Evolutionary conservation across 2,329 filamentous ascomycete genomes (phyloP).

Genomic region (Aureobasidium sp.): DNA sequence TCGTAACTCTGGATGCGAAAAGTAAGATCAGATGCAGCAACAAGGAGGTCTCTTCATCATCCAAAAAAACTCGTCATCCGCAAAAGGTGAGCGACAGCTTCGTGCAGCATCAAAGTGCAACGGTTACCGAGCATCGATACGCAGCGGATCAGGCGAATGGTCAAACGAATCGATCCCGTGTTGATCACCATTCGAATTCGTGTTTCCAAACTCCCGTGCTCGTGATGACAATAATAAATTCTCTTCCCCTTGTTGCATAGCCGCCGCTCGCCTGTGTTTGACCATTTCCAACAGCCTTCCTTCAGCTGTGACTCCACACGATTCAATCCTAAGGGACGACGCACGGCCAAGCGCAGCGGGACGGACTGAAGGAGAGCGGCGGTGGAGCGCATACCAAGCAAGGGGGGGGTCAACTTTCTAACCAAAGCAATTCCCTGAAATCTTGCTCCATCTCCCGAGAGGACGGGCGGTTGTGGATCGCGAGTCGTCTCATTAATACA

Average conservation of each 20-base stretch:
- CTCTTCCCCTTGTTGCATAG: not conserved
- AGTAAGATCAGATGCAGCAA: slow-evolving; percentile 11
- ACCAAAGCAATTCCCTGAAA: slow-evolving; percentile 3
- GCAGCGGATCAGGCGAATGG: not conserved
- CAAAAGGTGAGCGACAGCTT: slow-evolving; percentile 5
- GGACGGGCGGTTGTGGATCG: too few species aligned
- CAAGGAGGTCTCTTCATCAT: slow-evolving; percentile 14
- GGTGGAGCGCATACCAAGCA: slow-evolving; percentile 11
- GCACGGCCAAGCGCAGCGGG: slow-evolving; percentile 10
- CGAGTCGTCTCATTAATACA: slow-evolving; percentile 10
- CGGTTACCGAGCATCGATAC: slow-evolving; percentile 7
- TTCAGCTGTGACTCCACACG: not conserved
- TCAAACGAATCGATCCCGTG: not conserved
- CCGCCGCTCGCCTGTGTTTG: slow-evolving; percentile 6
- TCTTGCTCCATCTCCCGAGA: slow-evolving; percentile 3
- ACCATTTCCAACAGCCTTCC: not conserved
- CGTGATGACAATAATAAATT: slow-evolving; percentile 9
- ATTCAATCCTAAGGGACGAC: not conserved
- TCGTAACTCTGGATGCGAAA: not conserved
- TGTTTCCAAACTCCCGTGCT: not conserved
- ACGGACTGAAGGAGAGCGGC: slow-evolving; percentile 2
- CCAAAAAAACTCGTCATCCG: slow-evolving; percentile 2
- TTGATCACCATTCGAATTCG: slow-evolving; percentile 1
- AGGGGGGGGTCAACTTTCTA: slow-evolving; percentile 2
- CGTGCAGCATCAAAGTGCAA: slow-evolving; percentile 7